Percentiles rank a stretch among this genome's conserved stretches.
Conservation (phyloP, 2,329 filamentous ascomycete species). For the Aspergillus texensis region DNA sequence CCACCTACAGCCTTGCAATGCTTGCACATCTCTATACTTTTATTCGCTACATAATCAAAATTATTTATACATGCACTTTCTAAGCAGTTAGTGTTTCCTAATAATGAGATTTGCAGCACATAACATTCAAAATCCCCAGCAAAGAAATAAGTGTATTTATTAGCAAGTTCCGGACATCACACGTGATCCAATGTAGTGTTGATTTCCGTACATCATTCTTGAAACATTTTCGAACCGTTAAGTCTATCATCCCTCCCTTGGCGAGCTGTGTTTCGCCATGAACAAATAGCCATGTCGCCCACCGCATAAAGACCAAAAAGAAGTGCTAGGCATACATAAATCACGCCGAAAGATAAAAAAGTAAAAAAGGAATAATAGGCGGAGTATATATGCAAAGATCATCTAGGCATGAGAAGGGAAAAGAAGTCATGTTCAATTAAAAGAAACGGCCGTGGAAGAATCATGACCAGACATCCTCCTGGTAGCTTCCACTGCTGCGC, state of each 20-base stretch:
- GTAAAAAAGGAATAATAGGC: conserved; percentile 20
- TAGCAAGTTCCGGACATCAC: not conserved
- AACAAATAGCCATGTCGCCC: conserved; percentile 8
- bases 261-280: not conserved
- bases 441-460: conserved; percentile 16
- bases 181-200: not conserved
- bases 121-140: too few species aligned
- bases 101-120: not conserved
- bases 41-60: not conserved
- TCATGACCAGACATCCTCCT: conserved; percentile 75
- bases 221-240: conserved; percentile 10
- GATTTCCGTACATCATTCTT: not conserved
- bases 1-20: not conserved
- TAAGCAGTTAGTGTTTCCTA: not conserved
- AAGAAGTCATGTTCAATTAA: conserved; percentile 22
- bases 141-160: conserved; percentile 2
- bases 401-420: conserved; percentile 25
- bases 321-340: conserved; percentile 24
- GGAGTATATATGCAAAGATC: conserved; percentile 31
- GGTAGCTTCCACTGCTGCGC: conserved; percentile 93
- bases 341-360: conserved; percentile 22
- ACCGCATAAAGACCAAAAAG: conserved; percentile 11
- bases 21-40: not conserved
- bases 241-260: conserved; percentile 11
- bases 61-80: not conserved